Percentiles rank a stretch among this genome's conserved stretches.
These are phyloP conservation scores for Xanthoceras sorbifolium DNA, from an alignment of 345 rosid genomes.

Conservation along the genomic window DNA sequence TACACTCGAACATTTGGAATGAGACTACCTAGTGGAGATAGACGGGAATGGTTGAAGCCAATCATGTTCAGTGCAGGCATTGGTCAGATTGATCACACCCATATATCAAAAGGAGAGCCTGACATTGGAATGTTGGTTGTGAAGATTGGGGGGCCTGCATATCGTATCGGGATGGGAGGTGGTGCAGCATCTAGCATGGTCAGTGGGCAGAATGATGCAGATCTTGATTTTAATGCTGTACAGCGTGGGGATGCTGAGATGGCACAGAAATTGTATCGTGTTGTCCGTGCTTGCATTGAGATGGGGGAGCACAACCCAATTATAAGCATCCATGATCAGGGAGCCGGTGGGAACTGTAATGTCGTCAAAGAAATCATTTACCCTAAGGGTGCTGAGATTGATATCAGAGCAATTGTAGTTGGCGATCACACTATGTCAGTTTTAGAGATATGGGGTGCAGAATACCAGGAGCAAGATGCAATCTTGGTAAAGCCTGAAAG, in stretches of 20 bases:
- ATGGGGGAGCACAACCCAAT: slow-evolving; percentile 92
- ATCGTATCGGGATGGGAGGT: slow-evolving; percentile 97
- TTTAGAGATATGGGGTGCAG: slow-evolving; percentile 98
- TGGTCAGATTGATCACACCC: slow-evolving; percentile 88
- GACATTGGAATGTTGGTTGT: slow-evolving; percentile 92
- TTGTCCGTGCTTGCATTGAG: slow-evolving; percentile 86
- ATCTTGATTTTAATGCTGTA: slow-evolving; percentile 97
- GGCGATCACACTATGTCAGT: slow-evolving; percentile 96
- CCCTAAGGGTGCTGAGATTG: slow-evolving; percentile 91
- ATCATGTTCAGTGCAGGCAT: slow-evolving; percentile 96
- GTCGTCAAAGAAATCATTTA: slow-evolving; percentile 95
- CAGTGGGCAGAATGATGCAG: slow-evolving; percentile 92
- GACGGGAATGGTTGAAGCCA: slow-evolving; percentile 96
- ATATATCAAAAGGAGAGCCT: slow-evolving; percentile 82
- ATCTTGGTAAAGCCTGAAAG: slow-evolving; percentile 87
- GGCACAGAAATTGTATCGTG: slow-evolving; percentile 92
- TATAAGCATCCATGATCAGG: slow-evolving; percentile 95
- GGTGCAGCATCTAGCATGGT: slow-evolving; percentile 98
- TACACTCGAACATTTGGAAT: slow-evolving; percentile 86
- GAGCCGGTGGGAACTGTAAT: slow-evolving; percentile 97
- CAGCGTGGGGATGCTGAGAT: slow-evolving; percentile 98
- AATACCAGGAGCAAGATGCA: slow-evolving; percentile 98
- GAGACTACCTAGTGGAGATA: slow-evolving; percentile 89
- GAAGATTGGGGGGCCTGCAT: slow-evolving; percentile 97
- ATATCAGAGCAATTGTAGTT: slow-evolving; percentile 72